Evolutionary conservation across 768 basidiomycete species (phyloP).

Genomic region (Leucocoprinus birnbaumii): DNA sequence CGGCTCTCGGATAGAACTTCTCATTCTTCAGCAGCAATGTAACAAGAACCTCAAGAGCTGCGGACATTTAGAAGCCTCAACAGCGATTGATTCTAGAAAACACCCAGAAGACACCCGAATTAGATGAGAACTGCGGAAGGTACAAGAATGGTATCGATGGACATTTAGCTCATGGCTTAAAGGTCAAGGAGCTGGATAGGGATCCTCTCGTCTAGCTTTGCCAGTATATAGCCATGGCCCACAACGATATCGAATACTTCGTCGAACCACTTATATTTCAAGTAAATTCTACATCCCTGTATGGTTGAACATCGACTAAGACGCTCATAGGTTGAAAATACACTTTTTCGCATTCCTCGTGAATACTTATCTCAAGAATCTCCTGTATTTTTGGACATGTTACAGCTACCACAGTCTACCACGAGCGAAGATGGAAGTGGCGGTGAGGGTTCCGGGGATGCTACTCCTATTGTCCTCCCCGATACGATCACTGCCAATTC

Average conservation of each 20-base stretch:
- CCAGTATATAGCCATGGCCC: no score
- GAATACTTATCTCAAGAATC: constrained; percentile 31
- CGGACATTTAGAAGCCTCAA: no score
- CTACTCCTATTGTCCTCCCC: not conserved
- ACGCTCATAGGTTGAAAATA: constrained; percentile 32
- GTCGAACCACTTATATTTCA: constrained; percentile 1
- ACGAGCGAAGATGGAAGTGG: not conserved
- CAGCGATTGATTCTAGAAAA: no score
- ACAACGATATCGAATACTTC: not conserved
- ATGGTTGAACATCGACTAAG: not conserved
- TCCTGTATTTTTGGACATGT: constrained; percentile 30
- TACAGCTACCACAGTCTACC: constrained; percentile 24
- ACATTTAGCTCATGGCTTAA: no score
- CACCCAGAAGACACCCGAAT: no score
- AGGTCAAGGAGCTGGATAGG: no score
- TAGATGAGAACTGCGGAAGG: no score
- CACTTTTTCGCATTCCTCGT: constrained; percentile 35
- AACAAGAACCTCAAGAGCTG: no score
- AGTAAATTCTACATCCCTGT: not conserved
- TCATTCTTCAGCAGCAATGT: no score
- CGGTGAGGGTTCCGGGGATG: not conserved
- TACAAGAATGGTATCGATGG: no score
- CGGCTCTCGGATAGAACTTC: no score
- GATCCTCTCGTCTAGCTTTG: no score
- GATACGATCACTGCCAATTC: not conserved